Evolutionary conservation across 2,329 filamentous ascomycete genomes (phyloP).

Genomic region (Phaeosphaeriaceae sp.): DNA sequence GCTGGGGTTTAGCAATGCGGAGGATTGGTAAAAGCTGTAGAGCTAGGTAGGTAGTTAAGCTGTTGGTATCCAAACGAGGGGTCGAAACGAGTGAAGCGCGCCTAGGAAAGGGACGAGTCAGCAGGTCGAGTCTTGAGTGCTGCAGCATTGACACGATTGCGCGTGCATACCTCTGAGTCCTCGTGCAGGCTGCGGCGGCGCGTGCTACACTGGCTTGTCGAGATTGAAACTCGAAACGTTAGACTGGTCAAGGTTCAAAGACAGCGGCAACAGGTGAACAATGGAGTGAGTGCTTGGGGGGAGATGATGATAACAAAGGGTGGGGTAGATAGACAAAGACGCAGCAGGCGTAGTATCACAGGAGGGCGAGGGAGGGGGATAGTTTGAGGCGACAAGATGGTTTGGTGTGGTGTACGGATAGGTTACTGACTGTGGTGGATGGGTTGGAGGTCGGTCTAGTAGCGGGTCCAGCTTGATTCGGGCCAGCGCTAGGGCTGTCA

Average conservation of each 20-base stretch:
- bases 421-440: constrained; percentile 10
- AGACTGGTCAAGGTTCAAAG: constrained; percentile 40
- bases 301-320: constrained; percentile 17
- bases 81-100: constrained; percentile 38
- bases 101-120: constrained; percentile 38
- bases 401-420: constrained; percentile 1
- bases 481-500: too few species aligned
- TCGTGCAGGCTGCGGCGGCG: constrained; percentile 37
- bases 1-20: constrained; percentile 23
- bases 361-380: constrained; percentile 20
- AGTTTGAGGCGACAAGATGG: constrained; percentile 16
- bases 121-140: constrained; percentile 25
- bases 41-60: constrained; percentile 25
- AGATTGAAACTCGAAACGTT: constrained; percentile 50
- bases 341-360: constrained; percentile 22
- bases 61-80: constrained; percentile 46
- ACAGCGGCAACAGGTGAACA: constrained; percentile 31
- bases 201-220: constrained; percentile 44
- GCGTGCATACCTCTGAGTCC: constrained; percentile 37
- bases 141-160: constrained; percentile 26
- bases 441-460: constrained; percentile 8
- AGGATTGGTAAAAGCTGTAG: constrained; percentile 28
- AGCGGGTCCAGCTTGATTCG: too few species aligned
- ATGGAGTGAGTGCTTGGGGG: constrained; percentile 27
- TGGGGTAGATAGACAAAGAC: constrained; percentile 23